Conservation (phyloP, 257 asterid genomes). For the Solanum bulbocastanum region DNA sequence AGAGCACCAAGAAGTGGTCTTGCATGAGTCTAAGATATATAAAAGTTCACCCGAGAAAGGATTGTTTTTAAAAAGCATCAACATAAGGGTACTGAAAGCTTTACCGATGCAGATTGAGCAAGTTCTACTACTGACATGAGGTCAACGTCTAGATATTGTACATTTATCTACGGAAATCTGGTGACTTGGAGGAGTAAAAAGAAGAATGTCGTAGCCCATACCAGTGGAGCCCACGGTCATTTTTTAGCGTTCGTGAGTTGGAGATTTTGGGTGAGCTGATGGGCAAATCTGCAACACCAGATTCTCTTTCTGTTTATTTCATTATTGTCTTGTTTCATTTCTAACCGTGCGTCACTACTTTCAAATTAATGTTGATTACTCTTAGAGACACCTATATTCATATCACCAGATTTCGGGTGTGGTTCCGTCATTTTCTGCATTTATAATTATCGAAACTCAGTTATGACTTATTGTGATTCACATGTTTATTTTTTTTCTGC, state of each 20-base stretch:
- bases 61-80: background rate
- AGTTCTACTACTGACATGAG: background rate
- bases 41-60: background rate
- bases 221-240: background rate
- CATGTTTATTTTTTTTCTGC: background rate
- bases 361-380: background rate
- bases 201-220: background rate
- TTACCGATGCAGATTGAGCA: background rate
- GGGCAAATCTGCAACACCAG: background rate
- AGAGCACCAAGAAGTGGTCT: background rate
- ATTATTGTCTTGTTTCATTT: background rate
- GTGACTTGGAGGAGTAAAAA: background rate
- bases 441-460: background rate
- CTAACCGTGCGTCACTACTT: background rate
- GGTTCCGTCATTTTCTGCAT: background rate
- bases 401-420: background rate
- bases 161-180: background rate
- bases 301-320: background rate
- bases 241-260: background rate
- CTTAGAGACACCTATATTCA: background rate
- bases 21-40: background rate
- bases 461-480: background rate
- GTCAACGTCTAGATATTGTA: background rate
- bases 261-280: background rate
- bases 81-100: background rate